Evolutionary conservation across 129 eudicot genomes (phyloP).

Genomic region (Escallonia herrerae): DNA sequence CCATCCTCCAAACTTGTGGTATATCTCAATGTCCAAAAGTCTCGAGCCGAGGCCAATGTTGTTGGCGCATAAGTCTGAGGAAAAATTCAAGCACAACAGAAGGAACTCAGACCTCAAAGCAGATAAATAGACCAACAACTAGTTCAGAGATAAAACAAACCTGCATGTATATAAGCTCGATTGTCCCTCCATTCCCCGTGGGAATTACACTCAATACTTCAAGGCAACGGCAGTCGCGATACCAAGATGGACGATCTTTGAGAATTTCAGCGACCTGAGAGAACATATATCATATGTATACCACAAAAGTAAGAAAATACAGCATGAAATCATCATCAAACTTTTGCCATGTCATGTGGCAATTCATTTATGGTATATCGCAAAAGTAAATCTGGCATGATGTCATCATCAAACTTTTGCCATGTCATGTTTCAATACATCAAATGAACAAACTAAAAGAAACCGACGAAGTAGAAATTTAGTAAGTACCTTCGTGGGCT

Average conservation of each 20-base stretch:
- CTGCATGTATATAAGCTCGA: slow-evolving; percentile 86
- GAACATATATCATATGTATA: not conserved
- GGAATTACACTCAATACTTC: slow-evolving; percentile 70
- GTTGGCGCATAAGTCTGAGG: slow-evolving; percentile 76
- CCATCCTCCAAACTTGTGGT: slow-evolving; percentile 82
- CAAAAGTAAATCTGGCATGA: no score
- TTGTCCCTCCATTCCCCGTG: slow-evolving; percentile 92
- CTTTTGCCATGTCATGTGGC: no score
- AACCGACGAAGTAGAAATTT: not conserved
- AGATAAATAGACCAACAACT: not conserved
- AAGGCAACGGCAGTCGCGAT: slow-evolving; percentile 73
- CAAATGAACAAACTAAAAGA: not conserved
- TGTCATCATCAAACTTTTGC: not conserved
- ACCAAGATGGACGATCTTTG: slow-evolving; percentile 95
- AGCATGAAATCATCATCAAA: no score
- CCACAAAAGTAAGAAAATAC: not conserved
- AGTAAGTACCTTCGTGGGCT: slow-evolving; percentile 73
- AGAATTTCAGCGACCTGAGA: slow-evolving; percentile 77
- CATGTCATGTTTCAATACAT: not conserved
- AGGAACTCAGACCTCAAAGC: not conserved
- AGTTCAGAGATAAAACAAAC: slow-evolving; percentile 18
- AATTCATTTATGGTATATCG: no score
- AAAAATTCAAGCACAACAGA: not conserved
- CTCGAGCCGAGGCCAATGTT: slow-evolving; percentile 80
- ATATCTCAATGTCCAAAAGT: slow-evolving; percentile 87